These are phyloP conservation scores for Apiotrichum domesticum DNA, from an alignment of 1,284 basidiomycete genomes.

Conservation along the genomic window DNA sequence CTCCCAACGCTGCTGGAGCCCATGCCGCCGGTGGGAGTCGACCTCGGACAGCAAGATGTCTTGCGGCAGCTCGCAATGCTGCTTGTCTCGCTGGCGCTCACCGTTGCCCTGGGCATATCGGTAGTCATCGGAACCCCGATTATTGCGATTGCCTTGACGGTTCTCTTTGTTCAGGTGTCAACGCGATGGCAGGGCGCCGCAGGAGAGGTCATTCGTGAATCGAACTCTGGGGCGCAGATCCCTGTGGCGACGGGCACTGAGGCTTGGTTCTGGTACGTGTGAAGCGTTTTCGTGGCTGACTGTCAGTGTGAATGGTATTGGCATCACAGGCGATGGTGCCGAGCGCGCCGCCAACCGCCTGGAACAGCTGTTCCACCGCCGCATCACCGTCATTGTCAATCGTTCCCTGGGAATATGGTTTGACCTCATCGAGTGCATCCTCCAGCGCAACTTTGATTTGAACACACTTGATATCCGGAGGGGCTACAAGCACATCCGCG, in stretches of 20 bases:
- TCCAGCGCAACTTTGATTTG: slow-evolving; percentile 32
- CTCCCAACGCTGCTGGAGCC: slow-evolving; percentile 21
- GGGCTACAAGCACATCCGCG: slow-evolving; percentile 19
- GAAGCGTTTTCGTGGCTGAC: neutral
- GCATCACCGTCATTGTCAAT: slow-evolving; percentile 31
- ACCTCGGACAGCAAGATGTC: slow-evolving; percentile 12
- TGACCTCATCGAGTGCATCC: slow-evolving; percentile 34
- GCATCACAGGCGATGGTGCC: slow-evolving; percentile 22
- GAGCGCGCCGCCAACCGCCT: slow-evolving; percentile 23
- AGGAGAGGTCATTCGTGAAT: neutral
- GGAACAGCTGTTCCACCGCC: slow-evolving; percentile 24
- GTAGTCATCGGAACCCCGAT: neutral
- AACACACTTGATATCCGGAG: slow-evolving; percentile 25
- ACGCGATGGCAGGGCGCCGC: slow-evolving; percentile 1
- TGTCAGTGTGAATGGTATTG: slow-evolving; percentile 34
- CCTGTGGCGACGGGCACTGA: slow-evolving; percentile 11
- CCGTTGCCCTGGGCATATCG: slow-evolving; percentile 3
- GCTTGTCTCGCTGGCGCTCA: slow-evolving; percentile 17
- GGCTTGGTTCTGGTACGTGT: slow-evolving; percentile 32
- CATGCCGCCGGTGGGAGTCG: neutral
- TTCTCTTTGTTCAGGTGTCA: slow-evolving; percentile 7
- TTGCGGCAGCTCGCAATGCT: slow-evolving; percentile 16
- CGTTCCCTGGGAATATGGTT: slow-evolving; percentile 32
- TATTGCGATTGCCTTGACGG: neutral
- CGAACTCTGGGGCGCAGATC: neutral